Percentiles rank a stretch among this genome's conserved stretches.
These are phyloP conservation scores for Asterochloris erici DNA, from an alignment of 139 green algal species.

Conservation along the genomic window DNA sequence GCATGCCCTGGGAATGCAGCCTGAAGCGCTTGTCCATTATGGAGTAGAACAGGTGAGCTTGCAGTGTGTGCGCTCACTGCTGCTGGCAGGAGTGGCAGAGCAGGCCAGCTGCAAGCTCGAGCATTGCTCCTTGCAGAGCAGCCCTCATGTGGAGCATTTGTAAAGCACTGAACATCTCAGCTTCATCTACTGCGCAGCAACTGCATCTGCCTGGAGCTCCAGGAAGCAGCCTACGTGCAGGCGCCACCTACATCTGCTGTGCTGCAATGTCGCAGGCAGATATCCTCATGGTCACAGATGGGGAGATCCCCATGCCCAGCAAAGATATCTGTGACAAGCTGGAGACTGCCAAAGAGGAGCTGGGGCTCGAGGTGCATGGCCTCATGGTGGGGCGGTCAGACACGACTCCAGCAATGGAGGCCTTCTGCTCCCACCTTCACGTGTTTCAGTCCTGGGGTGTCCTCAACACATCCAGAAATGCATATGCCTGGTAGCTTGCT, in stretches of 20 bases:
- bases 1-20: no score
- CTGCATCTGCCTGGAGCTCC: neutral
- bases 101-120: no score
- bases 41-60: no score
- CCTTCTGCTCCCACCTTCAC: constrained; percentile 82
- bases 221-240: neutral
- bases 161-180: no score
- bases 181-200: neutral
- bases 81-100: no score
- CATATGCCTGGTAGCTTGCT: no score
- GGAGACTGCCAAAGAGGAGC: constrained; percentile 36
- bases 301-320: constrained; percentile 73
- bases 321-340: constrained; percentile 46
- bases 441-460: constrained; percentile 77
- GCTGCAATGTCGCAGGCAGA: constrained; percentile 58
- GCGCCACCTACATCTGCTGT: no score
- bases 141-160: no score
- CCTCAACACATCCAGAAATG: no score
- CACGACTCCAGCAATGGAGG: constrained; percentile 63
- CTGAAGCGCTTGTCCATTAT: no score
- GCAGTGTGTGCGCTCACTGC: no score
- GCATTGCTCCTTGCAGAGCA: no score
- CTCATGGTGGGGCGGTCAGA: constrained; percentile 67
- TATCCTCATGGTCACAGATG: constrained; percentile 92
- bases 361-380: constrained; percentile 84